These are phyloP conservation scores for Hymenotorrendiella dingleyae DNA, from an alignment of 2,329 filamentous ascomycete genomes.

Conservation along the genomic window DNA sequence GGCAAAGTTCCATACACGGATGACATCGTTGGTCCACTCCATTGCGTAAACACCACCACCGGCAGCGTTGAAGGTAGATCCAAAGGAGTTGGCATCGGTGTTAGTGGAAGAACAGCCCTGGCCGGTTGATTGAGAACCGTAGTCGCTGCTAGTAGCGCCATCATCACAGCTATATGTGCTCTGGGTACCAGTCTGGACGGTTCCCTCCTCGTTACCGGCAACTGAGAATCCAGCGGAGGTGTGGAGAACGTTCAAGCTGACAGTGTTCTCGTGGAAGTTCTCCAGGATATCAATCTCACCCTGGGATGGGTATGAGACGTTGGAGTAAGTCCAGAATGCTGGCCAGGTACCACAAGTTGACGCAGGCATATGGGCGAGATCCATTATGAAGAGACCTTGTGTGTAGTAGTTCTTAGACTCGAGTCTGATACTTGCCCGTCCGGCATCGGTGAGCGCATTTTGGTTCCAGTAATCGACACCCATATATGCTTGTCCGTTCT, in stretches of 20 bases:
- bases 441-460: slow-evolving; percentile 31
- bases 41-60: slow-evolving; percentile 63
- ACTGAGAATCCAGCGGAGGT: slow-evolving; percentile 43
- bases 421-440: slow-evolving; percentile 55
- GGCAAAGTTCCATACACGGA: slow-evolving; percentile 72
- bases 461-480: slow-evolving; percentile 54
- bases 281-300: slow-evolving; percentile 64
- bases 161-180: slow-evolving; percentile 21
- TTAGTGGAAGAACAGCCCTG: slow-evolving; percentile 28
- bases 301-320: slow-evolving; percentile 49
- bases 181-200: slow-evolving; percentile 34
- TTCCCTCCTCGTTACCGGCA: slow-evolving; percentile 27
- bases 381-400: slow-evolving; percentile 62
- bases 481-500: slow-evolving; percentile 51
- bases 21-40: slow-evolving; percentile 60
- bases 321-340: slow-evolving; percentile 41
- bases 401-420: slow-evolving; percentile 58
- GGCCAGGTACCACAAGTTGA: slow-evolving; percentile 68
- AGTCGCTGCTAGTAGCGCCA: slow-evolving; percentile 24
- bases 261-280: slow-evolving; percentile 55
- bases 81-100: slow-evolving; percentile 38
- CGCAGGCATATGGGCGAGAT: slow-evolving; percentile 67
- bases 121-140: slow-evolving; percentile 33
- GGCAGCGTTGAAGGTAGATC: slow-evolving; percentile 57
- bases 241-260: slow-evolving; percentile 57